A percentile compares a stretch with the other conserved stretches of the same genome.
Evolutionary conservation across 257 asterid species (phyloP).

Genomic region (Primulina huaijiensis): DNA sequence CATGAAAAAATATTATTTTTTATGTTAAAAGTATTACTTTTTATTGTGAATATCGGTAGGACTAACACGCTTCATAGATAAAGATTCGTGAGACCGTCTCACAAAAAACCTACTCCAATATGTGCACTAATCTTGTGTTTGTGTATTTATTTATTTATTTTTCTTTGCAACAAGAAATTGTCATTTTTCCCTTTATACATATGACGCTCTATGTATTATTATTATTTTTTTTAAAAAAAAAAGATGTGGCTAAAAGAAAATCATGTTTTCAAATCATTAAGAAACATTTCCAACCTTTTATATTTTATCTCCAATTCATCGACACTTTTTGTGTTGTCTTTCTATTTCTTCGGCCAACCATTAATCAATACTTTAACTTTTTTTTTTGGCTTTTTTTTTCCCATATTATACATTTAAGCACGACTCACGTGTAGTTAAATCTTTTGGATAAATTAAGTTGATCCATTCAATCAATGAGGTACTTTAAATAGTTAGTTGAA

Average conservation of each 20-base stretch:
- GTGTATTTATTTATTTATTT: too few relatives aligned
- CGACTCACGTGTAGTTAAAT: not conserved
- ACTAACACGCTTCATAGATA: too few relatives aligned
- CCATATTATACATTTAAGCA: not conserved
- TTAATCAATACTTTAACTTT: too few relatives aligned
- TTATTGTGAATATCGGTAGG: too few relatives aligned
- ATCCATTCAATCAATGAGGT: too few relatives aligned
- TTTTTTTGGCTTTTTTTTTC: too few relatives aligned
- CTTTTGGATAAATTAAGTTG: too few relatives aligned
- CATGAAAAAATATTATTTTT: too few relatives aligned
- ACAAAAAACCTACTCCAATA: too few relatives aligned
- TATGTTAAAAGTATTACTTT: too few relatives aligned
- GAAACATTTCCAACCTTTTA: conserved; percentile 25
- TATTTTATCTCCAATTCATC: conserved; percentile 18
- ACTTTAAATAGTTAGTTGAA: not conserved
- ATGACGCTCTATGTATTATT: not conserved
- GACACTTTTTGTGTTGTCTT: conserved; percentile 7
- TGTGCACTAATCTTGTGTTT: not conserved
- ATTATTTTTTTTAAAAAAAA: not conserved
- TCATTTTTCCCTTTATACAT: not conserved
- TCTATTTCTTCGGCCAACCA: not conserved
- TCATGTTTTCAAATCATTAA: conserved; percentile 1
- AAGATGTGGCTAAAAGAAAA: conserved; percentile 21
- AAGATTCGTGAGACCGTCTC: too few relatives aligned
- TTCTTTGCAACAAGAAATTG: not conserved